phyloP scores from a whole-genome alignment of 2,329 filamentous ascomycete species.

The Exophiala sp. region DNA sequence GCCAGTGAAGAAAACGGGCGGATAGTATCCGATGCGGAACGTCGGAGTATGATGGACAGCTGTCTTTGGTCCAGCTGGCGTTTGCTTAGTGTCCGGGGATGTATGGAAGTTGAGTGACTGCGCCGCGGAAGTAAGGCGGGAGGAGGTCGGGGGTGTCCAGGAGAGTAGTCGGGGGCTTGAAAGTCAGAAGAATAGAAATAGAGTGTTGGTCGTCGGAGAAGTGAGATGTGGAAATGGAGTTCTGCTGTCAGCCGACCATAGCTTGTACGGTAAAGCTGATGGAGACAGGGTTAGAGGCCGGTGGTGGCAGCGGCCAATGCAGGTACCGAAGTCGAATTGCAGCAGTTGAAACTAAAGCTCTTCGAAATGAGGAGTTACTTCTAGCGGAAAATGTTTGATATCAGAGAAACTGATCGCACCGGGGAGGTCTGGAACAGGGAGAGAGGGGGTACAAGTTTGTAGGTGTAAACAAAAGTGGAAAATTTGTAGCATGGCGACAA shows the following conservation, averaged over 20 bases:
- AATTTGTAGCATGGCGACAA: too few relatives aligned
- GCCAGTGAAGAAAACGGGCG: not conserved
- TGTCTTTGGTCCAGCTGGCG: not conserved
- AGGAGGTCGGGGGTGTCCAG: too few relatives aligned
- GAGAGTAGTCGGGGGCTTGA: not conserved
- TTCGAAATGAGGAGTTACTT: not conserved
- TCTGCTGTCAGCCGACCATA: not conserved
- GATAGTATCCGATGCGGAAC: not conserved
- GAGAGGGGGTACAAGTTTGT: too few relatives aligned
- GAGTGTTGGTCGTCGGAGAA: not conserved
- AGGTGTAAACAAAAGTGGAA: too few relatives aligned
- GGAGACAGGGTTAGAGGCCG: not conserved
- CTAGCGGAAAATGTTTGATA: not conserved
- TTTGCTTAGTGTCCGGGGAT: not conserved
- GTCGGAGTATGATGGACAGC: not conserved
- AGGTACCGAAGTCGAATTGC: slow-evolving; percentile 1
- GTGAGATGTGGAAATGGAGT: not conserved
- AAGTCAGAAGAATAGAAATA: not conserved
- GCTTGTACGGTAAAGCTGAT: not conserved
- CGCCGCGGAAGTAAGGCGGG: too few relatives aligned
- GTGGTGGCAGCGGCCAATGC: slow-evolving; percentile 1
- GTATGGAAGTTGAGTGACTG: not conserved
- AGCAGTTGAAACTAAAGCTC: not conserved
- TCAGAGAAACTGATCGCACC: too few relatives aligned
- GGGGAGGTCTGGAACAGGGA: too few relatives aligned